These are phyloP conservation scores for Rhinocladiella mackenziei DNA, from an alignment of 2,329 filamentous ascomycete species.

Conservation along the genomic window DNA sequence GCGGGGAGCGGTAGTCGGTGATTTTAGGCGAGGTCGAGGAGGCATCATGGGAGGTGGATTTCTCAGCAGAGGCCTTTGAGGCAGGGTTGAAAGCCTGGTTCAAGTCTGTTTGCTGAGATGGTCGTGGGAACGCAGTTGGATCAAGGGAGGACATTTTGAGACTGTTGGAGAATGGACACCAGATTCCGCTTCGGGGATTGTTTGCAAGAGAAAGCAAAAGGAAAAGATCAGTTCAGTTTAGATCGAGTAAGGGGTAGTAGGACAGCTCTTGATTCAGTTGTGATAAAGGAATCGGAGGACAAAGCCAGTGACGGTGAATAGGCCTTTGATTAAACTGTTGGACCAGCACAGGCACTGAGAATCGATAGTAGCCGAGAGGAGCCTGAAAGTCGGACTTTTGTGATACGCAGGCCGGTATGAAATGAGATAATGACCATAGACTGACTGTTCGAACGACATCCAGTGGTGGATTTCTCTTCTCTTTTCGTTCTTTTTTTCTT, in stretches of 20 bases:
- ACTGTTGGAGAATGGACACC: too few relatives aligned
- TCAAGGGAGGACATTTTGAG: constrained; percentile 27
- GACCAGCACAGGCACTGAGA: too few relatives aligned
- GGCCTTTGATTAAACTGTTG: too few relatives aligned
- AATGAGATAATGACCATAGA: neutral
- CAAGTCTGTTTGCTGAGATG: constrained; percentile 30
- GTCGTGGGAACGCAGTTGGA: constrained; percentile 31
- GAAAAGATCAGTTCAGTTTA: neutral
- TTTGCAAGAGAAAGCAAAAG: neutral
- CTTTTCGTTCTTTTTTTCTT: neutral
- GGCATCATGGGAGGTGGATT: constrained; percentile 21
- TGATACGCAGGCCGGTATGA: too few relatives aligned
- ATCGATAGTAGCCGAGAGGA: too few relatives aligned
- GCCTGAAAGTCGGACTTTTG: too few relatives aligned
- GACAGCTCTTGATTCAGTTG: too few relatives aligned
- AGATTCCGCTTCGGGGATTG: neutral
- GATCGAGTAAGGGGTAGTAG: too few relatives aligned
- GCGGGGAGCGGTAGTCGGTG: constrained; percentile 26
- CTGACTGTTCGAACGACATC: neutral
- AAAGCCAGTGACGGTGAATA: too few relatives aligned
- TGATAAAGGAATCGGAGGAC: too few relatives aligned
- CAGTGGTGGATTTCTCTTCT: neutral
- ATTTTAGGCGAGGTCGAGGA: constrained; percentile 17
- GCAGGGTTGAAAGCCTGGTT: constrained; percentile 32
- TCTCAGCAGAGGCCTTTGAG: constrained; percentile 29